Evolutionary conservation across 2,329 filamentous ascomycete species (phyloP), one percentile per base, ranked within the genome.

Genomic region (Fusarium succisae): DNA sequence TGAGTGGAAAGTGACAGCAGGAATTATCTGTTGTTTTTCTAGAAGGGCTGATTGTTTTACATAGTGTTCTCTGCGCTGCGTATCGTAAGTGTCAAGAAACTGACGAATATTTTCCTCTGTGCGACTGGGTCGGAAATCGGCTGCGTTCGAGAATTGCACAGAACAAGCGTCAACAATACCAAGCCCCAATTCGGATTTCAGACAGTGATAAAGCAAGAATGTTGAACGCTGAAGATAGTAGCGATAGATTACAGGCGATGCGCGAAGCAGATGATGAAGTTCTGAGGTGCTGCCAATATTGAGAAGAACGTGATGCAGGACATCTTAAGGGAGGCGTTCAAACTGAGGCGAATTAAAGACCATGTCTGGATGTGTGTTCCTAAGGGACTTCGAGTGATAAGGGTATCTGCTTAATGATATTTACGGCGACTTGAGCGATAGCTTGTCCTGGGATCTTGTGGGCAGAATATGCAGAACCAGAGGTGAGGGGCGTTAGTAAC

Each of bases 351-450:
- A 8, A 17, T 28, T 15, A 24, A 5, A 0, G 18, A 6, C 11
- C 8, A 26, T 28, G 2, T n/a, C 24, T 41, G 22, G 3, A n/a
- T 0, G 0, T 24, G 1, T 44, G 5, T 8, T 44, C 18, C 41
- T 18, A 6, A 4, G 4, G 6, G 15, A 1, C 6, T 24, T 24
- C n/a, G n/a, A 12, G 10, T 3, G 41, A 44, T 18, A 18, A 7
- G 15, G 8, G 10, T 18, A 2, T 17, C n/a, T 24, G 5, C 10
- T 44, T 12, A 1, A 24, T 24, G 4, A 24, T 12, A 5, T 11
- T 4, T 24, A 9, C 1, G 14, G 2, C 18, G n/a, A 24, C 10
- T 24, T 5, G 10, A 44, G n/a, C 7, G 15, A 13, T 11, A 6
- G 15, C 10, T 7, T 44, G 1, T 44, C n/a, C 7, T 44, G 10